phyloP scores from a whole-genome alignment of 2,329 filamentous ascomycete species.

The Elsinoe ampelina region DNA sequence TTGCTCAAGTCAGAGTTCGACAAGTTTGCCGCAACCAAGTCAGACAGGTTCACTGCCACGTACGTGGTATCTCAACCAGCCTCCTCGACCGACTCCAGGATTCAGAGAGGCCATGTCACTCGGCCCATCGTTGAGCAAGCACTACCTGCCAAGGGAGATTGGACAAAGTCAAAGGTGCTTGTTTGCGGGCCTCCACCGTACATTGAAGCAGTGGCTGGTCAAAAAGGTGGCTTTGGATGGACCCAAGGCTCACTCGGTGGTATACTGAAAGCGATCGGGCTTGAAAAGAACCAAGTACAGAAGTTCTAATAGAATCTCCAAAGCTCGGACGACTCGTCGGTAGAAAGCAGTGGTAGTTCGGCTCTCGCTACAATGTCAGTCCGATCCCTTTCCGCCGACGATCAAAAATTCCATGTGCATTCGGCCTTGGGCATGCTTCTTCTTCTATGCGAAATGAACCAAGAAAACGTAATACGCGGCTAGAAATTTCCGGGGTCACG shows the following conservation, averaged over 20 bases:
- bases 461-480: background rate
- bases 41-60: constrained; percentile 47
- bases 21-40: constrained; percentile 39
- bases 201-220: constrained; percentile 49
- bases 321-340: background rate
- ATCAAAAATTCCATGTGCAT: background rate
- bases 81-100: constrained; percentile 25
- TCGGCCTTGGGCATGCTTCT: background rate
- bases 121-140: constrained; percentile 45
- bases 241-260: constrained; percentile 33
- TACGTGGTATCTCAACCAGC: constrained; percentile 48
- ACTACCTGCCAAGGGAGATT: constrained; percentile 30
- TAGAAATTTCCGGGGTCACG: background rate
- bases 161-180: constrained; percentile 49
- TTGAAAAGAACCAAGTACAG: constrained; percentile 48
- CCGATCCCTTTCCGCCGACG: background rate
- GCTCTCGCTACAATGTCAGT: background rate
- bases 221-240: constrained; percentile 29
- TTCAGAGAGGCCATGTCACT: constrained; percentile 50
- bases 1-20: constrained; percentile 49
- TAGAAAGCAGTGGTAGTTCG: background rate
- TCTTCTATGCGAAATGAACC: constrained; percentile 2
- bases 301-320: constrained; percentile 39
- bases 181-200: constrained; percentile 61
- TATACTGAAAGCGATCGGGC: constrained; percentile 49